Base-by-base conservation (phyloP, 768 basidiomycete genomes). In the Tubosaeta sp. region DNA sequence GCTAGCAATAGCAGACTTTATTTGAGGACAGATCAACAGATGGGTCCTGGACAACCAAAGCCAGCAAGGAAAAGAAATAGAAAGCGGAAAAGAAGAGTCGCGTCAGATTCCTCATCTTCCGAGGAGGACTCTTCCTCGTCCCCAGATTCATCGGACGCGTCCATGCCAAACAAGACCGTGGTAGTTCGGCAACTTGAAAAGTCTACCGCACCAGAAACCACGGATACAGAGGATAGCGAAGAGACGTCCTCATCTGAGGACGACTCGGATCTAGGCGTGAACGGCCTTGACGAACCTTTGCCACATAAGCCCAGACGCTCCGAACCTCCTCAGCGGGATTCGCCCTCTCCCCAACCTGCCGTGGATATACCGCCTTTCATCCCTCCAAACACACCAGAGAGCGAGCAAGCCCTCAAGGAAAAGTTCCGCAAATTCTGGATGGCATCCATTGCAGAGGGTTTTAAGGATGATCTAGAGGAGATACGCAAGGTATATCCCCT, bases 401-500 rank as follows among this genome's bases (percentile, higher is more conserved):
- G 72, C 27, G 85, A 90, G 52, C 70, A 76, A 39, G 62, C 65
- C 8, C 64, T 91, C 62, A 84, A 82, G 60, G 80, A 80, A 30
- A 79, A 75, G 39, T 93, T 93, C 65, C 73, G 84, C 49, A 84
- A 84, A 65, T 92, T 93, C 61, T 93, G 90, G 90, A 90, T 93
- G 89, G 71, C 81, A n/a, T 43, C 42, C n/a, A 43, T 43, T 18
- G 42, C 42, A 2, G 42, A 43, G 27, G 42, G 81, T 11, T 94
- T 93, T 69, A 80, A 79, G 55, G 84, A 87, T 41, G 91, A 93
- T 65, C 72, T 93, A n/a, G 88, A 90, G 59, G 77, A 83, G 59
- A 84, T 93, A 59, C 81, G 85, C 29, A 88, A 90, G 77, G 90
- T 87, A 46, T 34, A 77, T 52, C 14, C 6, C 29, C 4, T n/a